Percentiles rank a stretch among this genome's conserved stretches.
These are phyloP conservation scores for Pachyrhizus erosus DNA, from an alignment of 306 rosid species.

Conservation along the genomic window DNA sequence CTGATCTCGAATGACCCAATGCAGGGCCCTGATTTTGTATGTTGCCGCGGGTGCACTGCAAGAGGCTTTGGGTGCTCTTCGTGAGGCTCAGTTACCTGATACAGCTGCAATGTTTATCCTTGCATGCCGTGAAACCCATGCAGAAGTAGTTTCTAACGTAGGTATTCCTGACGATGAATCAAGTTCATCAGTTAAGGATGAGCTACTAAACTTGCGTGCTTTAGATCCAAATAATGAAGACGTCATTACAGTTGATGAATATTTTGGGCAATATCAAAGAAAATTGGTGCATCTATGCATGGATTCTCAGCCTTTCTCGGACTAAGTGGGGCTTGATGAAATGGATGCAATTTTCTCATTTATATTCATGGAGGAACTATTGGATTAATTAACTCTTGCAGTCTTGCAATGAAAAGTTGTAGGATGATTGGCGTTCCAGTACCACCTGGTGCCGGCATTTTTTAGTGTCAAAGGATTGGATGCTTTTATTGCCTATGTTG, in stretches of 20 bases:
- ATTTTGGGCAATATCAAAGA: conserved; percentile 83
- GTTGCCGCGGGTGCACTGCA: conserved; percentile 97
- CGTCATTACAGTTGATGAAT: conserved; percentile 80
- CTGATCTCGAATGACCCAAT: conserved; percentile 46
- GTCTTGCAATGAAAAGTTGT: conserved; percentile 19
- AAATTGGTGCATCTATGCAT: conserved; percentile 95
- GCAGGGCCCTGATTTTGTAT: conserved; percentile 90
- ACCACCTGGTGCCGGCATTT: conserved; percentile 14
- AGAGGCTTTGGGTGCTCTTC: conserved; percentile 92
- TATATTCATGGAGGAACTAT: conserved; percentile 13
- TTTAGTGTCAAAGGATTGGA: conserved; percentile 22
- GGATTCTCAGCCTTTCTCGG: conserved; percentile 82
- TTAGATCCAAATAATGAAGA: conserved; percentile 84
- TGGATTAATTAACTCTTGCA: conserved; percentile 18
- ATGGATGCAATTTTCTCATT: conserved; percentile 23
- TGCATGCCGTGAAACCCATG: conserved; percentile 90
- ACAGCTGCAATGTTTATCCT: conserved; percentile 93
- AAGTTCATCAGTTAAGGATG: conserved; percentile 54
- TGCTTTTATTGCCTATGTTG: conserved; percentile 20
- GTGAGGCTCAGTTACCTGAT: conserved; percentile 92
- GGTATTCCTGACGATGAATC: conserved; percentile 61
- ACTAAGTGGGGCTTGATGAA: conserved; percentile 45
- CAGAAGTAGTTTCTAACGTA: conserved; percentile 61
- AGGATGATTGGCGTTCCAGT: conserved; percentile 19
- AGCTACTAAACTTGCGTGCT: conserved; percentile 62